Evolutionary conservation across 192 early-diverging fungal genomes (phyloP).

Genomic region (Coemansia javaensis): DNA sequence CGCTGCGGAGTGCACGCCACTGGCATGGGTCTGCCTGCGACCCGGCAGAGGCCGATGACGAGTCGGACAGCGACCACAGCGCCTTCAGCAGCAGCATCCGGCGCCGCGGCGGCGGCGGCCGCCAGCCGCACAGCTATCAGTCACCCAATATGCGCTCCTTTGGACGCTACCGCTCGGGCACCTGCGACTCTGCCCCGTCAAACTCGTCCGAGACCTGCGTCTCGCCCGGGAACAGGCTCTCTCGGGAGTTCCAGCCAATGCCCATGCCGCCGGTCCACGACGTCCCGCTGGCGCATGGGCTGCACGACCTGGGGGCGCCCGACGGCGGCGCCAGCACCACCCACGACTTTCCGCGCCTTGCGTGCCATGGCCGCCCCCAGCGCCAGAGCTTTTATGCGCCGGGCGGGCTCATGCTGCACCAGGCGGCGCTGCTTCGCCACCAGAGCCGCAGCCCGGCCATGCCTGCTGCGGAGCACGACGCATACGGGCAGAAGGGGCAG

Average conservation of each 20-base stretch:
- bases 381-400: no score
- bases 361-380: background rate
- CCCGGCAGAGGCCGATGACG: slow-evolving; percentile 35
- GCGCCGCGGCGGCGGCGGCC: slow-evolving; percentile 10
- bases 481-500: no score
- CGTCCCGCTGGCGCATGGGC: background rate
- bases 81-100: background rate
- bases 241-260: slow-evolving; percentile 9
- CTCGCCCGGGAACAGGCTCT: slow-evolving; percentile 18
- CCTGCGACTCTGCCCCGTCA: slow-evolving; percentile 22
- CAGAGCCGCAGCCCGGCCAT: no score
- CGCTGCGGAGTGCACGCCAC: background rate
- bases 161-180: slow-evolving; percentile 25
- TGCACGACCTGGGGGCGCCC: background rate
- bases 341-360: background rate
- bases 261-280: no score
- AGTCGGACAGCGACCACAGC: slow-evolving; percentile 33
- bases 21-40: slow-evolving; percentile 1
- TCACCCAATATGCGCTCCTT: background rate
- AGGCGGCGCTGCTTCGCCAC: no score
- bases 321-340: background rate
- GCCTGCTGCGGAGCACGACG: no score
- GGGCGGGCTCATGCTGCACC: no score
- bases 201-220: slow-evolving; percentile 49
- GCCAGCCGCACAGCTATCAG: slow-evolving; percentile 7